These are phyloP conservation scores for Bothia castanella DNA, from an alignment of 1,284 basidiomycete genomes.

Conservation along the genomic window DNA sequence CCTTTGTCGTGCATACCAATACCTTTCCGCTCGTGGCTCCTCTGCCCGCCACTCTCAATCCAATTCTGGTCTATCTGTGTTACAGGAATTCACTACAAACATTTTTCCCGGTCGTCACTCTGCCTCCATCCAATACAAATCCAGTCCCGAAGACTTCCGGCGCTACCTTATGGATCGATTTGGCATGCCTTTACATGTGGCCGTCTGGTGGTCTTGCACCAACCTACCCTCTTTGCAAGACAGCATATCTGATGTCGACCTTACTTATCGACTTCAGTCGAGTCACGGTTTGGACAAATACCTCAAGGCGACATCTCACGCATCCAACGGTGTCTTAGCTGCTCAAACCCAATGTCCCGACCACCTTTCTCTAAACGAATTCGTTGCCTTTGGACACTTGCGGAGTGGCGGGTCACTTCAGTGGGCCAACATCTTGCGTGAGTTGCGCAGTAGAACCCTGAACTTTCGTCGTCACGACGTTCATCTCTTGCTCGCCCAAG, in stretches of 20 bases:
- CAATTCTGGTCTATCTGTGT: too few relatives aligned
- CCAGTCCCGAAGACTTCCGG: too few relatives aligned
- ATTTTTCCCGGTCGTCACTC: too few relatives aligned
- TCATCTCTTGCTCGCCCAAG: constrained; percentile 37
- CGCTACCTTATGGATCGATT: too few relatives aligned
- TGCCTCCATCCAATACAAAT: too few relatives aligned
- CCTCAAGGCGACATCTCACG: constrained; percentile 34
- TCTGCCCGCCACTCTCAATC: constrained; percentile 20
- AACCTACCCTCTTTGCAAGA: too few relatives aligned
- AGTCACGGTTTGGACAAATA: constrained; percentile 36
- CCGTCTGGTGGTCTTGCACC: too few relatives aligned
- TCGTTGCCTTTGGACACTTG: constrained; percentile 38
- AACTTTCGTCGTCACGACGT: constrained; percentile 38
- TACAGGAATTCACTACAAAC: too few relatives aligned
- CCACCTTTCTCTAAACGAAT: constrained; percentile 39
- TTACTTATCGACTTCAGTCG: constrained; percentile 30
- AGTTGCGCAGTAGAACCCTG: constrained; percentile 36
- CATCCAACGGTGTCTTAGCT: constrained; percentile 40
- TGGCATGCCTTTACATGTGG: too few relatives aligned
- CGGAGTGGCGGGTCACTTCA: constrained; percentile 42
- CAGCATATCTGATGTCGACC: too few relatives aligned
- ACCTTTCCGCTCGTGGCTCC: constrained; percentile 25
- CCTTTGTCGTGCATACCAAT: constrained; percentile 26
- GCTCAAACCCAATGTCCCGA: constrained; percentile 35
- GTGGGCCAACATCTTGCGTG: constrained; percentile 46